Percentiles rank a stretch among this genome's conserved stretches.
Evolutionary conservation across 75 land plant genomes (phyloP).

Genomic region (Picea glauca): DNA sequence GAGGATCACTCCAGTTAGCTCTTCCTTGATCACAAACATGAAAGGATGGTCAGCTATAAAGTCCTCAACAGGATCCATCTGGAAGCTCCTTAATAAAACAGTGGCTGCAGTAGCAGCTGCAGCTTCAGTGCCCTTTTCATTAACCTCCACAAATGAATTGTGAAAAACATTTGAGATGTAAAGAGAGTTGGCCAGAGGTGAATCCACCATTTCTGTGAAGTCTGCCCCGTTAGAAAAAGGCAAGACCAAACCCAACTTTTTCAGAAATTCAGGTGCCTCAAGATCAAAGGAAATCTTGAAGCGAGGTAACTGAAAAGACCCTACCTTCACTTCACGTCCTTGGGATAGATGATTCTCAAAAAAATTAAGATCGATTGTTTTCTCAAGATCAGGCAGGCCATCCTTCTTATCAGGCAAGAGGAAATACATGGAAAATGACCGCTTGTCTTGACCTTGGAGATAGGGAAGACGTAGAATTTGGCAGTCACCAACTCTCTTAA

Average conservation of each 20-base stretch:
- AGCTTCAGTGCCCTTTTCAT: slow-evolving; percentile 95
- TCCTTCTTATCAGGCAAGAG: slow-evolving; percentile 64
- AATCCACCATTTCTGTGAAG: slow-evolving; percentile 74
- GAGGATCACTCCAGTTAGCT: slow-evolving; percentile 62
- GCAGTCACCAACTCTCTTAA: slow-evolving; percentile 22
- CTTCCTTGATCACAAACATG: slow-evolving; percentile 71
- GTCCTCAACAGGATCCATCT: slow-evolving; percentile 28
- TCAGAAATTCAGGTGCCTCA: slow-evolving; percentile 59
- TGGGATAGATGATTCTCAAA: slow-evolving; percentile 40
- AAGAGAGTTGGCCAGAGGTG: slow-evolving; percentile 29
- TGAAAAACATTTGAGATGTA: slow-evolving; percentile 71
- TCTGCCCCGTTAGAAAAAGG: slow-evolving; percentile 64
- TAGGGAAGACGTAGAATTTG: slow-evolving; percentile 54
- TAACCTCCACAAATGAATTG: slow-evolving; percentile 82
- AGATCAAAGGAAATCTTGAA: slow-evolving; percentile 71
- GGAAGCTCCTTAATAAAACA: slow-evolving; percentile 60
- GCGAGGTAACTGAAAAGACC: slow-evolving; percentile 62
- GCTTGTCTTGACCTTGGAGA: slow-evolving; percentile 53
- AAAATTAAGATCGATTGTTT: slow-evolving; percentile 38
- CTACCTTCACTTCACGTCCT: slow-evolving; percentile 31
- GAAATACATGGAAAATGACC: slow-evolving; percentile 78
- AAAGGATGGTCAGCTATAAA: slow-evolving; percentile 95
- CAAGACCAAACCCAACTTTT: slow-evolving; percentile 51
- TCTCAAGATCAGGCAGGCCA: slow-evolving; percentile 52
- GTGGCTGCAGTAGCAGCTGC: slow-evolving; percentile 96